Conservation (phyloP, 495 filamentous ascomycete species). For the Xylaria bambusicola region DNA sequence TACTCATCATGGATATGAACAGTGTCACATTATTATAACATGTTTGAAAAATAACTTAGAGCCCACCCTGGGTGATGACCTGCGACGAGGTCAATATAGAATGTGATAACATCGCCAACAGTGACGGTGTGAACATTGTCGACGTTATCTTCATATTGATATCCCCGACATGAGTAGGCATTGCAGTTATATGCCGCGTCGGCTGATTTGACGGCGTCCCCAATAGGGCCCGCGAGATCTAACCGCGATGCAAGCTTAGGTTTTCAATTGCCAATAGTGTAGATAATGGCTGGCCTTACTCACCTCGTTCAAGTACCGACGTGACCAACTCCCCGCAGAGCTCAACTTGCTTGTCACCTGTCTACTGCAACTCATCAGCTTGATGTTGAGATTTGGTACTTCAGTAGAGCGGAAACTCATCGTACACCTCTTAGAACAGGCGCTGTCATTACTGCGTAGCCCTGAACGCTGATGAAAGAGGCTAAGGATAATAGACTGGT, state of each 20-base stretch:
- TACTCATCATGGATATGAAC: neutral
- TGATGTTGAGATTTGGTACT: neutral
- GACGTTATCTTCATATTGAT: constrained; percentile 17
- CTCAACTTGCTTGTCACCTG: constrained; percentile 16
- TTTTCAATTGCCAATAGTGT: too few species aligned
- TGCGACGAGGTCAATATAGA: constrained; percentile 15
- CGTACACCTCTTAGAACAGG: constrained; percentile 14
- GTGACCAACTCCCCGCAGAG: constrained; percentile 4
- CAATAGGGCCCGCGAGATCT: constrained; percentile 16
- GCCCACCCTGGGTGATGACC: constrained; percentile 17
- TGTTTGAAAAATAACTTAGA: constrained; percentile 2
- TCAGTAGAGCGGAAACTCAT: neutral
- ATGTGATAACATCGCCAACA: constrained; percentile 11
- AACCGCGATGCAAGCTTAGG: neutral
- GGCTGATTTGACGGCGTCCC: constrained; percentile 6
- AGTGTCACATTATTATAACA: too few species aligned
- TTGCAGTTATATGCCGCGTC: constrained; percentile 16
- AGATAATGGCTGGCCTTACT: too few species aligned
- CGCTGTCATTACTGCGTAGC: constrained; percentile 12
- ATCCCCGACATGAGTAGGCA: constrained; percentile 15
- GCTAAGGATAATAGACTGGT: neutral
- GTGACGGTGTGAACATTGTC: constrained; percentile 14
- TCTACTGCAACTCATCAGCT: neutral
- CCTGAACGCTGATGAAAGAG: constrained; percentile 1
- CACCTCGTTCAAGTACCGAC: constrained; percentile 9